phyloP scores from a whole-genome alignment of 2,329 filamentous ascomycete genomes.

The Pseudocercospora fijiensis region DNA sequence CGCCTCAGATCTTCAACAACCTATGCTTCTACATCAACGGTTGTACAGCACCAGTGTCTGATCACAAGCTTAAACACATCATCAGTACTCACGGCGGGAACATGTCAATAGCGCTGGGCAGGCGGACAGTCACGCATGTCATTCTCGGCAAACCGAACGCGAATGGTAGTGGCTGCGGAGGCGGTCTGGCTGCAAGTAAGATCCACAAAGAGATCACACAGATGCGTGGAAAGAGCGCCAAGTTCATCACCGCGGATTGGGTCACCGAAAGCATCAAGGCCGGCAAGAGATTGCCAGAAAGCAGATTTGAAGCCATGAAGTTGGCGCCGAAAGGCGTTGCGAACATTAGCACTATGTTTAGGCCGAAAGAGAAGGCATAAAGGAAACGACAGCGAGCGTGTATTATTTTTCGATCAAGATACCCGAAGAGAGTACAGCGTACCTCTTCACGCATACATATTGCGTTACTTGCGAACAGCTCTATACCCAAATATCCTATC shows the following conservation, averaged over 20 bases:
- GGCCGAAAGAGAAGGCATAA: conserved; percentile 19
- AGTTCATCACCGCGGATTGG: conserved; percentile 81
- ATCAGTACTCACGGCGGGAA: conserved; percentile 71
- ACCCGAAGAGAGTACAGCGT: conserved; percentile 8
- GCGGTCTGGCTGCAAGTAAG: conserved; percentile 74
- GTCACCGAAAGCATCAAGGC: conserved; percentile 78
- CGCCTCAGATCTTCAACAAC: conserved; percentile 53
- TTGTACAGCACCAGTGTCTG: conserved; percentile 79
- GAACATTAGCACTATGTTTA: conserved; percentile 55
- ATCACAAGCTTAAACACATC: conserved; percentile 79
- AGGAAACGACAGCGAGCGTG: not conserved
- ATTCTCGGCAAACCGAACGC: conserved; percentile 65
- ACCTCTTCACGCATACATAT: conserved; percentile 13
- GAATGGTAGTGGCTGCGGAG: conserved; percentile 53
- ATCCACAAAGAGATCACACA: conserved; percentile 74
- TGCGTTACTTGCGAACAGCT: not conserved
- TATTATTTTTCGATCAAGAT: conserved; percentile 15
- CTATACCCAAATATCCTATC: not conserved
- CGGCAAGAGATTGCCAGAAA: conserved; percentile 72
- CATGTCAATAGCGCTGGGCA: conserved; percentile 68
- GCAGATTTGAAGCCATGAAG: conserved; percentile 65
- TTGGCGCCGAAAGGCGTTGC: conserved; percentile 62
- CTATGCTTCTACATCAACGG: conserved; percentile 84
- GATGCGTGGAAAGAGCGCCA: conserved; percentile 67
- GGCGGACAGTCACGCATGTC: conserved; percentile 79